phyloP scores from a whole-genome alignment of 2,329 filamentous ascomycete genomes.

The Aspergillus calidoustus region DNA sequence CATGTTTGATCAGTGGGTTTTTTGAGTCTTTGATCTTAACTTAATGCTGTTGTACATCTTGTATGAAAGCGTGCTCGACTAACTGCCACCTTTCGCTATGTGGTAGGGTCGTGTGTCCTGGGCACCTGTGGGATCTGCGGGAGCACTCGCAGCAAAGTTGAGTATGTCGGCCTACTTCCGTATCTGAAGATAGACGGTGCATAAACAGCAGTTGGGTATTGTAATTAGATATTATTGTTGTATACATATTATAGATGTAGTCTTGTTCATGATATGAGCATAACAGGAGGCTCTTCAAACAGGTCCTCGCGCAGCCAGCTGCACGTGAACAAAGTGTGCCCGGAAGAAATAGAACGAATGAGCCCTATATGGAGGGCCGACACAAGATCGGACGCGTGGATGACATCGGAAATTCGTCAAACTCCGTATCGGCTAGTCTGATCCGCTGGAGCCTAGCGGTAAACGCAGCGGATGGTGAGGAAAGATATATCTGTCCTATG shows the following conservation, averaged over 20 bases:
- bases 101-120: too few species aligned
- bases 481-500: slow-evolving; percentile 2
- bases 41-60: neutral
- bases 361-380: neutral
- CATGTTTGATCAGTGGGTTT: slow-evolving; percentile 28
- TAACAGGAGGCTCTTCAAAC: neutral
- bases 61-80: neutral
- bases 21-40: slow-evolving; percentile 24
- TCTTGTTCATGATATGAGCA: neutral
- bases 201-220: neutral
- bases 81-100: too few species aligned
- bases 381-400: neutral
- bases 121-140: too few species aligned
- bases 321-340: neutral
- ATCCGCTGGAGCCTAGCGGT: neutral
- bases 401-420: neutral
- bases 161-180: too few species aligned
- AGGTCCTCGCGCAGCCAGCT: slow-evolving; percentile 3
- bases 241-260: neutral
- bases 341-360: neutral
- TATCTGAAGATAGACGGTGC: neutral
- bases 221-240: slow-evolving; percentile 2
- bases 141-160: too few species aligned
- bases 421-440: neutral
- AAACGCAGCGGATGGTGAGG: neutral